Percentiles rank a stretch among this genome's conserved stretches.
Conservation (phyloP, 73 alveolate genomes). For the Symbiodinium pilosum region DNA sequence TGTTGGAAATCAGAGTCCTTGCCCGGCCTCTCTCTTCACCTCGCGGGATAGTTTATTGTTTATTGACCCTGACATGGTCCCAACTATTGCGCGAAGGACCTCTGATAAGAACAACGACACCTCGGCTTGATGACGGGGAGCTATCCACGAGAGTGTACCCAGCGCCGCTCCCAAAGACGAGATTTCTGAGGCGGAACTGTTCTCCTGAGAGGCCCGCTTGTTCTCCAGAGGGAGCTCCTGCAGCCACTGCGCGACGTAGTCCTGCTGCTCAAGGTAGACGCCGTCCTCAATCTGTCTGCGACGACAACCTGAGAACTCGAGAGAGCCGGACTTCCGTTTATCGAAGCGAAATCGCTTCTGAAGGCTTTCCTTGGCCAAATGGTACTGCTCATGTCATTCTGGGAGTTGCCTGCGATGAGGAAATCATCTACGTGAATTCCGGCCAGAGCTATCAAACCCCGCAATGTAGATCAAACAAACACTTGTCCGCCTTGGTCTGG, state of each 20-base stretch:
- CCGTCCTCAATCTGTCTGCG: background rate
- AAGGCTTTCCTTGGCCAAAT: background rate
- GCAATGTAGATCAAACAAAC: no score
- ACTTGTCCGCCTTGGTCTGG: no score
- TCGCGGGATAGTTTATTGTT: slow-evolving; percentile 19
- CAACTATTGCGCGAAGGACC: background rate
- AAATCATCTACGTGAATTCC: background rate
- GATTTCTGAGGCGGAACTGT: background rate
- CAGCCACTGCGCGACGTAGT: background rate
- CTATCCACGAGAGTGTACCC: background rate
- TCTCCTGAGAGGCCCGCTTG: background rate
- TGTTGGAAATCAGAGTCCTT: background rate
- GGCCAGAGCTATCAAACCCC: background rate
- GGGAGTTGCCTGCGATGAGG: background rate
- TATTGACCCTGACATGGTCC: background rate
- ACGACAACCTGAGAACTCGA: background rate
- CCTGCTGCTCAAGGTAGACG: background rate
- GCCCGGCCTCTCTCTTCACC: background rate
- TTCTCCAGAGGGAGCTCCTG: background rate
- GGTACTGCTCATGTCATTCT: no score
- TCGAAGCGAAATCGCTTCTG: background rate
- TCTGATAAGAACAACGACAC: background rate
- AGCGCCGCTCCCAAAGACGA: background rate
- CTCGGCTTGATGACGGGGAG: background rate
- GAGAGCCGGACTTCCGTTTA: background rate